Percentiles rank a stretch among this genome's conserved stretches.
These are phyloP conservation scores for Encephalitozoon romaleae DNA, from an alignment of 371 early-diverging fungal species.

Conservation along the genomic window DNA sequence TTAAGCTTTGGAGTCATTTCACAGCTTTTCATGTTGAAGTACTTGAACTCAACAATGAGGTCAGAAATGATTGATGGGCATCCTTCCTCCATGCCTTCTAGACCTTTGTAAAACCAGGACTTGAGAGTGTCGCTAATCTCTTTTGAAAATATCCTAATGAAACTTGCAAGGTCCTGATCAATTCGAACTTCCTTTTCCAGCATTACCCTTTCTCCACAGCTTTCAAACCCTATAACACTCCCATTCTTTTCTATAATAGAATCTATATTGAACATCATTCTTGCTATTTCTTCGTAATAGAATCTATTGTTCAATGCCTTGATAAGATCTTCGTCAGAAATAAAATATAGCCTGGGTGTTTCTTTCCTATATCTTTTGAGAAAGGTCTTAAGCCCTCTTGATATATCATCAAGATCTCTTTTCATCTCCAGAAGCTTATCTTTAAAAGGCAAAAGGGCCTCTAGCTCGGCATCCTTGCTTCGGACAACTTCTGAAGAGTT, in stretches of 20 bases:
- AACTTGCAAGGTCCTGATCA: not conserved
- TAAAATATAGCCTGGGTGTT: conserved; percentile 63
- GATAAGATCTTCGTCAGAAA: conserved; percentile 64
- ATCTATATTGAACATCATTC: conserved; percentile 24
- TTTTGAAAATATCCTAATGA: not conserved
- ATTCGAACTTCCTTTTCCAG: not conserved
- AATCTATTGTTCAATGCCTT: conserved; percentile 57
- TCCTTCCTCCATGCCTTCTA: not conserved
- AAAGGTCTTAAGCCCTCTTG: not conserved
- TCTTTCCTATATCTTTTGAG: not conserved
- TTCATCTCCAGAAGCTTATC: not conserved
- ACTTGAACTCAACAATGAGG: not conserved
- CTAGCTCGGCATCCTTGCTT: not conserved
- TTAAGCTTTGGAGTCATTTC: not conserved
- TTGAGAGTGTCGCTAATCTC: not conserved
- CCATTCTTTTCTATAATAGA: not conserved
- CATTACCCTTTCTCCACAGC: conserved; percentile 1
- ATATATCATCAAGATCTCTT: not conserved
- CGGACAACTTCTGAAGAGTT: not conserved
- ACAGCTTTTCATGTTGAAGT: not conserved
- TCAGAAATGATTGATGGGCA: conserved; percentile 1
- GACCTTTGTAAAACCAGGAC: not conserved
- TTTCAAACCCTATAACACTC: not conserved
- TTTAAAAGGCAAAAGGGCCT: not conserved
- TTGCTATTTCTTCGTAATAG: not conserved